Conservation (phyloP, 2,329 filamentous ascomycete genomes). For the Colletotrichum ledebouriae region DNA sequence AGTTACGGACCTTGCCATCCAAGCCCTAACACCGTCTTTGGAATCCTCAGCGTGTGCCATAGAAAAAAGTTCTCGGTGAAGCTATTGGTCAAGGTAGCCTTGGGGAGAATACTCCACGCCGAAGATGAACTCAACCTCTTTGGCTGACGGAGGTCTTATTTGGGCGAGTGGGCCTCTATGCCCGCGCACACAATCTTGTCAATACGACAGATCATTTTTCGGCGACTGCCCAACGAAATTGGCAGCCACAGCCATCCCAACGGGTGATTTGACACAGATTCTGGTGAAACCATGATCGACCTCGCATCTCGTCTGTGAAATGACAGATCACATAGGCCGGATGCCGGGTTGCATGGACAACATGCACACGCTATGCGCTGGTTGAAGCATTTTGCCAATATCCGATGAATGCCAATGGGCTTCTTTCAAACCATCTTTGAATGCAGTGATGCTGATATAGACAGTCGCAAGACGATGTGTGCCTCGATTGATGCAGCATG, state of each 20-base stretch:
- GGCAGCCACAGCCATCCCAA: conserved; percentile 4
- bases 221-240: conserved; percentile 11
- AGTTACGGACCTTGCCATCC: neutral
- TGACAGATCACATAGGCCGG: conserved; percentile 34
- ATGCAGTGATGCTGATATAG: conserved; percentile 2
- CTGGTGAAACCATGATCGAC: conserved; percentile 32
- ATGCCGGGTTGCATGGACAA: conserved; percentile 11
- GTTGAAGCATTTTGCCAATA: neutral
- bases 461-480: neutral
- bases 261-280: conserved; percentile 4
- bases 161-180: conserved; percentile 7
- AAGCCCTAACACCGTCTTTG: neutral
- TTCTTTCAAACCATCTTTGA: conserved; percentile 14
- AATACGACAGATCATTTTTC: conserved; percentile 34
- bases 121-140: neutral
- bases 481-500: conserved; percentile 8
- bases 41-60: conserved; percentile 1
- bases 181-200: conserved; percentile 8
- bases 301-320: conserved; percentile 25
- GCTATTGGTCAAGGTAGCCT: conserved; percentile 9
- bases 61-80: neutral
- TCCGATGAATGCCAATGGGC: neutral
- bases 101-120: neutral
- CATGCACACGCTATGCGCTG: conserved; percentile 11
- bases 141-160: conserved; percentile 4